Evolutionary conservation across 2,329 filamentous ascomycete species (phyloP).

Genomic region (Fusarium penzigii): DNA sequence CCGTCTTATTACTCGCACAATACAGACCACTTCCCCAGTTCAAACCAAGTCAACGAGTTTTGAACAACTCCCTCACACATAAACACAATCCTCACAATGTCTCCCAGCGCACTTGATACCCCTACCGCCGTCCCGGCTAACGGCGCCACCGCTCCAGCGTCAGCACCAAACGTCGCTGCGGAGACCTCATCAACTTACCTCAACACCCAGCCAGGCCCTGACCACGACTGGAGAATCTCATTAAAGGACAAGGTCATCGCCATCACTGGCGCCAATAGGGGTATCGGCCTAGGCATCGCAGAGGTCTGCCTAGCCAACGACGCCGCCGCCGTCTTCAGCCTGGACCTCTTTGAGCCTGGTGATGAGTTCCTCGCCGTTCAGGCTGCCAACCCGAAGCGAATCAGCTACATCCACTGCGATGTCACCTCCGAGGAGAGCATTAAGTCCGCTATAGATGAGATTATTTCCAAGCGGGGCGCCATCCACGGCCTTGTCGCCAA

Average conservation of each 20-base stretch:
- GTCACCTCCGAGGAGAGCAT: conserved; percentile 45
- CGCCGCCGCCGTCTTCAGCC: conserved; percentile 33
- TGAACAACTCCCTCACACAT: no score
- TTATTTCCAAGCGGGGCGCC: conserved; percentile 39
- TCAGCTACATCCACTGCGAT: conserved; percentile 48
- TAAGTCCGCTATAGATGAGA: conserved; percentile 40
- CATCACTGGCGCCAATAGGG: conserved; percentile 45
- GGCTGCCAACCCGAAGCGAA: conserved; percentile 41
- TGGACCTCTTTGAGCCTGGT: conserved; percentile 30
- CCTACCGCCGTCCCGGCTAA: not conserved
- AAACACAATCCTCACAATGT: no score
- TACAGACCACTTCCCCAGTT: no score
- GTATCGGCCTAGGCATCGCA: conserved; percentile 48
- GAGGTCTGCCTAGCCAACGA: conserved; percentile 47
- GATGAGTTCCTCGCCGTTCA: conserved; percentile 32
- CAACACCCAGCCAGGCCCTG: conserved; percentile 35
- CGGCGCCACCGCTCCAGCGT: not conserved
- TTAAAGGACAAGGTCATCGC: conserved; percentile 41
- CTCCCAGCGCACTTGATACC: no score
- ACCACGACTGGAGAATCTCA: conserved; percentile 38
- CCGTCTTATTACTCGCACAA: no score
- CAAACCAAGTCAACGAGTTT: no score
- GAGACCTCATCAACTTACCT: conserved; percentile 17
- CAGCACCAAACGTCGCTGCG: conserved; percentile 1
- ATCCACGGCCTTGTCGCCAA: conserved; percentile 52